Evolutionary conservation across 2,329 filamentous ascomycete species (phyloP), one percentile per base, ranked within the genome.

Genomic region (Ambrosiella xylebori): DNA sequence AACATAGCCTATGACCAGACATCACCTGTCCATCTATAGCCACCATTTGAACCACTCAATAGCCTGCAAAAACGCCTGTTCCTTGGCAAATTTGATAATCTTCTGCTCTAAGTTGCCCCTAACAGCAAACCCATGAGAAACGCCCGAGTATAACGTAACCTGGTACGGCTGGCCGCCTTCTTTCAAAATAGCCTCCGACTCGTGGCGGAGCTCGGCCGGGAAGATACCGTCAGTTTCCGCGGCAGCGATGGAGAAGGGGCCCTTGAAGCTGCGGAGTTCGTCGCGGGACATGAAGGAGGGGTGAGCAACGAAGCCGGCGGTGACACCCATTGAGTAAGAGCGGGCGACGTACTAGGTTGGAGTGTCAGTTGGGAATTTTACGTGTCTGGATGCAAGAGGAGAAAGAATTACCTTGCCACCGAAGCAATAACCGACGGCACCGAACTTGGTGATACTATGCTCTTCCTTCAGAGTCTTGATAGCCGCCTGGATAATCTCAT

Each of bases 41-140:
- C 49, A 52, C 17, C 27, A 54, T 63, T 86, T 77, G 64, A 94
- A 89, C 88, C 88, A 94, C 56, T 74, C 68, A 56, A 89, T 74
- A 40, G 86, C 86, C 74, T 93, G 88, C 62, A 76, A 65, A 67
- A 93, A 93, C 4, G 88, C 87, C 70, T 85, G 80, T 71, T 94
- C 86, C 76, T 88, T 90, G 41, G 85, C 83, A 64, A 78, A 91
- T 68, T 77, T 81, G 65, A 78, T 68, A 51, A 72, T 62, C 67
- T 75, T 76, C 62, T 81, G 75, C 61, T 65, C 75, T 38, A 76
- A 60, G 66, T 93, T 85, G 36, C 74, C 76, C 58, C 86, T 79
- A 1, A 89, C 82, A 7, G 82, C 75, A 65, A 93, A 95, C 0
- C 88, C 88, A 68, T 94, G 88, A 58, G 71, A 69, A 37, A 87